These are phyloP conservation scores for Trichoderma gamsii DNA, from an alignment of 495 filamentous ascomycete species.

Conservation along the genomic window DNA sequence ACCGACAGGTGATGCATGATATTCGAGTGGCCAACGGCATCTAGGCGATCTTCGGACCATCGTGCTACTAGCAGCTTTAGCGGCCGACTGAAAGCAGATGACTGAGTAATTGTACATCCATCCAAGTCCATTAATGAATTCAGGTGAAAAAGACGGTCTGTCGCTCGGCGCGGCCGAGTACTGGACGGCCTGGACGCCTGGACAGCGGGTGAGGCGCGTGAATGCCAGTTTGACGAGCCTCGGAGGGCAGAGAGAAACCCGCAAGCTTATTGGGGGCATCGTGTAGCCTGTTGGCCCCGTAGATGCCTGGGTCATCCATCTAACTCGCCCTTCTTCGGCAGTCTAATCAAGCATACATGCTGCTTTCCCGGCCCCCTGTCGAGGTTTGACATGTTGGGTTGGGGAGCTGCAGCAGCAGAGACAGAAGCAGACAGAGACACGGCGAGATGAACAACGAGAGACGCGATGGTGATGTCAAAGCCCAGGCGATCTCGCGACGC, in stretches of 20 bases:
- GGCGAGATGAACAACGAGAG: background rate
- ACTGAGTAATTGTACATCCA: background rate
- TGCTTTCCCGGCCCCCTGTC: too few relatives aligned
- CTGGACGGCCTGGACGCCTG: background rate
- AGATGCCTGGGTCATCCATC: background rate
- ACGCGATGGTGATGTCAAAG: conserved; percentile 5
- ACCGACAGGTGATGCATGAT: background rate
- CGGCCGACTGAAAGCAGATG: background rate
- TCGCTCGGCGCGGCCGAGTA: background rate
- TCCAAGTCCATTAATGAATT: too few relatives aligned
- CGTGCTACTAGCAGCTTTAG: background rate
- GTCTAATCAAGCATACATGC: too few relatives aligned
- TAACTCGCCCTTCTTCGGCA: background rate
- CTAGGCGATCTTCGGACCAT: background rate
- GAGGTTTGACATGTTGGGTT: too few relatives aligned
- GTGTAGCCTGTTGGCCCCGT: background rate
- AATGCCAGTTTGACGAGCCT: background rate
- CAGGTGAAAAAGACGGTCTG: conserved; percentile 1
- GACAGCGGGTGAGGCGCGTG: conserved; percentile 8
- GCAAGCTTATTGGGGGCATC: conserved; percentile 4
- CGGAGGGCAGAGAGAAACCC: background rate
- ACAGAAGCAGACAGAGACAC: background rate
- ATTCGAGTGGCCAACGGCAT: background rate
- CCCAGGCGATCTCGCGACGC: conserved; percentile 7
- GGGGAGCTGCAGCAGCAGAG: too few relatives aligned